Evolutionary conservation across 2,329 filamentous ascomycete genomes (phyloP).

Genomic region (Talaromyces verruculosus): DNA sequence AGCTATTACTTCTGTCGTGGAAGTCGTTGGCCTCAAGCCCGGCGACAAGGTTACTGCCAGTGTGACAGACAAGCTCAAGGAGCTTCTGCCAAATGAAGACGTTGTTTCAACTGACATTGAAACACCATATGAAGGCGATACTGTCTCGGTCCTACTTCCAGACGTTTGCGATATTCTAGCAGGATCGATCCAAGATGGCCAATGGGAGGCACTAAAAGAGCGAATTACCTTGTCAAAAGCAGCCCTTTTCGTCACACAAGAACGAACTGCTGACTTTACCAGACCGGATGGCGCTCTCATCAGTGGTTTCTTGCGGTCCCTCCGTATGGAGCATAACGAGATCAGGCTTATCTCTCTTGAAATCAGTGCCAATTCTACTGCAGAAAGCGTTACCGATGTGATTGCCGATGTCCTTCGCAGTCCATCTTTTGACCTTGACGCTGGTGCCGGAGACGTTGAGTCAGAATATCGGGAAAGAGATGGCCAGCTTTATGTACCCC

Average conservation of each 20-base stretch:
- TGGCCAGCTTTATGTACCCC: neutral
- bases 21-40: neutral
- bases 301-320: neutral
- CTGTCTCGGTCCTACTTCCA: neutral
- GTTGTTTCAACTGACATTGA: neutral
- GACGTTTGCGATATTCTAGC: neutral
- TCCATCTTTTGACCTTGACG: slow-evolving; percentile 4
- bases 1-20: neutral
- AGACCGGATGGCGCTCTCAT: neutral
- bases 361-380: neutral
- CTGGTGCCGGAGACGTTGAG: neutral
- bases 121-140: neutral
- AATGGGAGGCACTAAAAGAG: neutral
- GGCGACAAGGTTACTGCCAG: neutral
- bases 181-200: neutral
- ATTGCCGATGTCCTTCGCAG: neutral
- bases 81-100: neutral
- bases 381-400: neutral
- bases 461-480: neutral
- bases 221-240: neutral
- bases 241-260: neutral
- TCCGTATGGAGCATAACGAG: neutral
- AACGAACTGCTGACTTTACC: neutral
- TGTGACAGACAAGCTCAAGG: neutral
- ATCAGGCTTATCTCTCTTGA: neutral